Conservation (phyloP, 1,284 basidiomycete genomes). For the Malassezia nana region DNA sequence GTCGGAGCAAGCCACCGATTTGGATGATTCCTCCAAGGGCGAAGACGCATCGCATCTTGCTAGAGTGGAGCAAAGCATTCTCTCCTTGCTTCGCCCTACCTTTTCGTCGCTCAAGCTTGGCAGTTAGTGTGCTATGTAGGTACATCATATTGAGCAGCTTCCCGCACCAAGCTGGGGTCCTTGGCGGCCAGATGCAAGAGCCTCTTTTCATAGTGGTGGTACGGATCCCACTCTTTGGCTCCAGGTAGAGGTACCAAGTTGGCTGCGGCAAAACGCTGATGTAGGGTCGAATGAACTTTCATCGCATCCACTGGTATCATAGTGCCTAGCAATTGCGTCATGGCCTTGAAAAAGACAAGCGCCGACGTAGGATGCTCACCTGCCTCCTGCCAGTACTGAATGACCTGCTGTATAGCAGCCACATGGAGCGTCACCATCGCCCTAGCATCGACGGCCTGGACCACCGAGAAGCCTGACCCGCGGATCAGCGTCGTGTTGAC, state of each 20-base stretch:
- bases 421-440: conserved; percentile 16
- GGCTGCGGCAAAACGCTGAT: conserved; percentile 13
- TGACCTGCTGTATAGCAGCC: conserved; percentile 6
- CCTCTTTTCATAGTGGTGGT: conserved; percentile 14
- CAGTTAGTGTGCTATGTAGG: background rate
- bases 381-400: conserved; percentile 4
- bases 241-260: conserved; percentile 1
- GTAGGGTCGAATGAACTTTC: conserved; percentile 13
- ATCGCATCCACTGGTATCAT: conserved; percentile 10
- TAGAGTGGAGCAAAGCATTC: conserved; percentile 14
- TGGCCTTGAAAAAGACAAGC: conserved; percentile 10
- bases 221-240: conserved; percentile 13
- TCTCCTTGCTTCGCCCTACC: conserved; percentile 11
- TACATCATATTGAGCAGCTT: conserved; percentile 4
- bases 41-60: conserved; percentile 10
- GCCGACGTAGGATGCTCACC: background rate
- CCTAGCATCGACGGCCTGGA: conserved; percentile 5
- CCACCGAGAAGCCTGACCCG: conserved; percentile 14
- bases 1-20: background rate
- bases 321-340: conserved; percentile 6
- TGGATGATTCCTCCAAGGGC: background rate
- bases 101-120: conserved; percentile 5
- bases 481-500: conserved; percentile 17
- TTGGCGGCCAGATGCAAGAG: conserved; percentile 15
- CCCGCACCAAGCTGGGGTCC: conserved; percentile 6